A percentile compares a stretch with the other conserved stretches of the same genome.
Evolutionary conservation across 2,329 filamentous ascomycete genomes (phyloP).

Genomic region (Cladophialophora exuberans): DNA sequence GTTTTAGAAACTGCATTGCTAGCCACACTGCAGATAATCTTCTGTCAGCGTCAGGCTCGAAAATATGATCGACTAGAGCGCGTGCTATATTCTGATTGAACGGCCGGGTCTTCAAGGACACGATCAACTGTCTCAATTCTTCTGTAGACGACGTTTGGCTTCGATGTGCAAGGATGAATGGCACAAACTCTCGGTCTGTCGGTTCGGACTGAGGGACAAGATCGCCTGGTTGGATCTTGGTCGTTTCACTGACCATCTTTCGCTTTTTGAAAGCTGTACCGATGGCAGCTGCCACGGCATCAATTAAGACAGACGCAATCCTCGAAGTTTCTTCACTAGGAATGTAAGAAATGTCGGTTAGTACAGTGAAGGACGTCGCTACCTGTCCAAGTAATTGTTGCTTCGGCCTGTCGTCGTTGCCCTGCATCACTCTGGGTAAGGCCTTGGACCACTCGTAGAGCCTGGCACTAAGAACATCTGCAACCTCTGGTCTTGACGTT

Average conservation of each 20-base stretch:
- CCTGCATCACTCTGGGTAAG: constrained; percentile 80
- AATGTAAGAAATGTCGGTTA: constrained; percentile 65
- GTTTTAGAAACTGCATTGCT: constrained; percentile 69
- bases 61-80: constrained; percentile 67
- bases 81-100: constrained; percentile 57
- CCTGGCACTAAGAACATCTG: constrained; percentile 68
- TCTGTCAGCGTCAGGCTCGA: constrained; percentile 59
- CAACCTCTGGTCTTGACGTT: constrained; percentile 63
- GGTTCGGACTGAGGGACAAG: constrained; percentile 11
- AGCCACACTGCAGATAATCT: constrained; percentile 80
- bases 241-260: constrained; percentile 17
- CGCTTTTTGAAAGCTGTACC: constrained; percentile 31
- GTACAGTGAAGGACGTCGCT: constrained; percentile 69
- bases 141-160: constrained; percentile 54
- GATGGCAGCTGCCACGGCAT: constrained; percentile 66
- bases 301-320: constrained; percentile 70
- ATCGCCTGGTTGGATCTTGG: constrained; percentile 4
- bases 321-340: constrained; percentile 69
- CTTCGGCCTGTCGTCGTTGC: constrained; percentile 78
- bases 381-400: constrained; percentile 73
- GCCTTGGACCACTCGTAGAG: constrained; percentile 81
- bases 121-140: constrained; percentile 62
- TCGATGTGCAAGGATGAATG: constrained; percentile 31
- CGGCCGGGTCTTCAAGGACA: constrained; percentile 56
- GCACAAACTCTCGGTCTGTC: constrained; percentile 13